A percentile compares a stretch with the other conserved stretches of the same genome.
These are phyloP conservation scores for Trichoderma asperellum DNA, from an alignment of 2,329 filamentous ascomycete species.

Conservation along the genomic window DNA sequence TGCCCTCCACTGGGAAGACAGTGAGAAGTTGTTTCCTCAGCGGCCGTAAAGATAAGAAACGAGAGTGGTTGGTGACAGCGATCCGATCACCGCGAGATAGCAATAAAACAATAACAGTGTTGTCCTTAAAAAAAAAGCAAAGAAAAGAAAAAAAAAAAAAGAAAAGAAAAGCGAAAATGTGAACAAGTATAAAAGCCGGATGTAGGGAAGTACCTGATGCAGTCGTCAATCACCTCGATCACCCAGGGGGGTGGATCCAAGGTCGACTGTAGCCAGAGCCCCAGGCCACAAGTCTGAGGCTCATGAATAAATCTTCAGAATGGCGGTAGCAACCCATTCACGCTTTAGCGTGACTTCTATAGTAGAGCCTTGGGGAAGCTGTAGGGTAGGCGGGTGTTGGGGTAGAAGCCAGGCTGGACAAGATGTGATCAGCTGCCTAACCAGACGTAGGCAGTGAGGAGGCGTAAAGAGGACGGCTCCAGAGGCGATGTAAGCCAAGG, in stretches of 20 bases:
- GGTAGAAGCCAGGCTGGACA: neutral
- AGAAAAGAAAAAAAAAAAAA: neutral
- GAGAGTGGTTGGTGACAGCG: neutral
- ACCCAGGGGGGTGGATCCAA: neutral
- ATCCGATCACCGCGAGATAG: neutral
- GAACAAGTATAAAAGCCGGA: neutral
- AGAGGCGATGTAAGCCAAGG: neutral
- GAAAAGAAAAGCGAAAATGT: too few species aligned
- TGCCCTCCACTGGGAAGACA: neutral
- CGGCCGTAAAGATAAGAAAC: neutral
- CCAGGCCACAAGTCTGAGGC: conserved; percentile 5
- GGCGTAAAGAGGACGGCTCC: neutral
- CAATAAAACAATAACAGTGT: neutral
- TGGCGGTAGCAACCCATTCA: neutral
- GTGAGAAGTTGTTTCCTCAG: neutral
- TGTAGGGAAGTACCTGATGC: neutral
- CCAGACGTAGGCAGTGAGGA: neutral
- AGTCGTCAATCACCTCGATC: neutral
- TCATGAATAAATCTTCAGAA: conserved; percentile 3
- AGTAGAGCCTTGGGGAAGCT: neutral
- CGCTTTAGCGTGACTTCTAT: neutral
- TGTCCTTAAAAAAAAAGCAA: neutral
- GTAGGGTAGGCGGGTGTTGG: neutral
- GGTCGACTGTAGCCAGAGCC: neutral
- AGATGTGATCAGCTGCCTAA: neutral